Evolutionary conservation across 2,329 filamentous ascomycete species (phyloP), one percentile per base, ranked within the genome.

Genomic region (Drechslerella stenobrocha): DNA sequence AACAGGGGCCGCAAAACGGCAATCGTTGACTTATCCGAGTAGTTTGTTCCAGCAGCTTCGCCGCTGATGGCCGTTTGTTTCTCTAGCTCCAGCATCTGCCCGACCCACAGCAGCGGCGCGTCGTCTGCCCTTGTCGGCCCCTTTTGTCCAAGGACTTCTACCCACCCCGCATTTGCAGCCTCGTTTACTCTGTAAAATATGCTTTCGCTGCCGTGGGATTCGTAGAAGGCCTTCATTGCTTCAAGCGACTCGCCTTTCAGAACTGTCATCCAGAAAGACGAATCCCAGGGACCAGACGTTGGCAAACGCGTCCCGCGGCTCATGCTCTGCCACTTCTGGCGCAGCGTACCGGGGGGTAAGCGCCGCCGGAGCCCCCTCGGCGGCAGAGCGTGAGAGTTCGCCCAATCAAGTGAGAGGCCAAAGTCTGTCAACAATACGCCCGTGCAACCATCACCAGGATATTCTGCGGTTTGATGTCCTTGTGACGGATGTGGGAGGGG

Each of bases 391-490:
- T 7, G 50, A 46, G 26, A 11, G 20, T 6, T 69, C 52, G 35
- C 23, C 37, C 57, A 74, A 52, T 72, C 70, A 2, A 52, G 44
- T 11, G 70, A 71, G 9, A 73, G 51, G 7, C 75, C 72, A 65
- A 76, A 76, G 52, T 75, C 74, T 3, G 73, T 70, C 26, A 75
- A 63, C 3, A 74, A 52, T 20, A 74, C 53, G 18, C 50, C 50
- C 1, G 65, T 69, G 1, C 66, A 9, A 55, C 18, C 32, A 72
- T 32, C 22, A 75, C 69, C 6, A 75, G 70, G 23, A 76, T 75
- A 40, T 75, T 76, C 6, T 40, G 32, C 11, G 74, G 74, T 50
- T 75, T 75, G 46, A 76, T 74, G 51, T 75, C 74, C 55, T 73
- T 75, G 48, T 76, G 73, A 22, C 73, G 69, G 20, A 74, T 67